phyloP scores from a whole-genome alignment of 2,329 filamentous ascomycete genomes.

The Rachicladosporium sp. region DNA sequence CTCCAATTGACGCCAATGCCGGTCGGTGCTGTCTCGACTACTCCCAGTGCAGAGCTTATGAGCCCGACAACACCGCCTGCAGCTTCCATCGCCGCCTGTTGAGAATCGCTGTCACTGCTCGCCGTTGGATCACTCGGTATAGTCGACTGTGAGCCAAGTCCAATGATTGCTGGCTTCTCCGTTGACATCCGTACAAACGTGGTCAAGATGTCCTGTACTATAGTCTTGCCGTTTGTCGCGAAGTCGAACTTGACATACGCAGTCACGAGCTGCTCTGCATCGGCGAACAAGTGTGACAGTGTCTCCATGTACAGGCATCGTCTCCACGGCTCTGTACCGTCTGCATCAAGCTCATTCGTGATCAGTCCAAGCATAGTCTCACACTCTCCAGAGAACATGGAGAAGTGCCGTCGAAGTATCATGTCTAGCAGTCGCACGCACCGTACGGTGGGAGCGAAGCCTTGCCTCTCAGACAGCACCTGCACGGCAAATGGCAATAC shows the following conservation, averaged over 20 bases:
- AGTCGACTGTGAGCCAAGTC: constrained; percentile 77
- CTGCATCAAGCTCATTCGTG: constrained; percentile 78
- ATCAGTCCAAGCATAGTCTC: constrained; percentile 71
- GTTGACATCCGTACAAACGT: constrained; percentile 86
- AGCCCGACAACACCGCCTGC: constrained; percentile 70
- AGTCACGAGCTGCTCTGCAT: constrained; percentile 62
- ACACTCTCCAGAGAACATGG: constrained; percentile 63
- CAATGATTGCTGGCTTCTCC: constrained; percentile 80
- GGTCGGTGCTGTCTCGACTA: constrained; percentile 51
- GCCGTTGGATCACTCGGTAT: constrained; percentile 54
- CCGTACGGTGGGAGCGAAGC: constrained; percentile 72
- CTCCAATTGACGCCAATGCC: constrained; percentile 92
- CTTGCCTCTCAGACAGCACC: constrained; percentile 62
- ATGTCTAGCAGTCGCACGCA: constrained; percentile 74
- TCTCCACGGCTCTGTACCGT: constrained; percentile 68
- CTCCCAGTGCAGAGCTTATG: constrained; percentile 59
- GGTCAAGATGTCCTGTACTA: constrained; percentile 72
- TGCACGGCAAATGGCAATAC: constrained; percentile 76
- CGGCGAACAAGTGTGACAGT: constrained; percentile 72
- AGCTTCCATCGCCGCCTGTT: constrained; percentile 81
- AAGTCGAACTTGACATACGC: constrained; percentile 74
- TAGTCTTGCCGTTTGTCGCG: constrained; percentile 55
- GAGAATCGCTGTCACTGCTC: constrained; percentile 48
- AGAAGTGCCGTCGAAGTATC: constrained; percentile 65
- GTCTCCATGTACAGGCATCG: constrained; percentile 83